Percentiles rank a stretch among this genome's conserved stretches.
Evolutionary conservation across 2,329 filamentous ascomycete genomes (phyloP).

Genomic region (Phialophora expanda): DNA sequence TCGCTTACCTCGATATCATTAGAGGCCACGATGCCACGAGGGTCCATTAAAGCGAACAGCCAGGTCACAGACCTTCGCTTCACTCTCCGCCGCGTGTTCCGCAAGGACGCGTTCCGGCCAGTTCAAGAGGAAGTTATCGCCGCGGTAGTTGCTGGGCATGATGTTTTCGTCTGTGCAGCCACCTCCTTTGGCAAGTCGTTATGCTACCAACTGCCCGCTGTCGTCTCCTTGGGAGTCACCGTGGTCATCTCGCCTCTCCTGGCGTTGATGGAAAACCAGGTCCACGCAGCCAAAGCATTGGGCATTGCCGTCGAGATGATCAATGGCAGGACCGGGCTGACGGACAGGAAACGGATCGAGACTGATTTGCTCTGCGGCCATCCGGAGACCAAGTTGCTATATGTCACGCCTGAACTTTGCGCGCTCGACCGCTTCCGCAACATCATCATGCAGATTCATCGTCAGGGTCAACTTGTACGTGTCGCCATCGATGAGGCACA

Average conservation of each 20-base stretch:
- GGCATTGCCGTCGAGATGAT: slow-evolving; percentile 82
- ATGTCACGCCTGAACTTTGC: slow-evolving; percentile 92
- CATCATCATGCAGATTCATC: slow-evolving; percentile 72
- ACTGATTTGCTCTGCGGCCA: slow-evolving; percentile 86
- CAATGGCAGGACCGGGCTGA: slow-evolving; percentile 76
- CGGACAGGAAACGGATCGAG: slow-evolving; percentile 71
- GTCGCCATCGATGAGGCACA: slow-evolving; percentile 94
- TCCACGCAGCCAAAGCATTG: slow-evolving; percentile 74
- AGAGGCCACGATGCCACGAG: slow-evolving; percentile 17
- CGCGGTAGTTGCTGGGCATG: slow-evolving; percentile 78
- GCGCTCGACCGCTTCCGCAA: slow-evolving; percentile 76
- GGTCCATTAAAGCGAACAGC: slow-evolving; percentile 18
- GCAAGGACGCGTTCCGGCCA: slow-evolving; percentile 77
- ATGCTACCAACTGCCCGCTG: slow-evolving; percentile 89
- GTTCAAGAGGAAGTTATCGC: slow-evolving; percentile 86
- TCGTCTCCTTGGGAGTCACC: slow-evolving; percentile 85
- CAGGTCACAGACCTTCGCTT: slow-evolving; percentile 68
- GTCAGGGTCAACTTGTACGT: slow-evolving; percentile 82
- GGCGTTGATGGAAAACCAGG: slow-evolving; percentile 95
- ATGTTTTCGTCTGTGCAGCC: slow-evolving; percentile 88
- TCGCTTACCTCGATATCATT: not conserved
- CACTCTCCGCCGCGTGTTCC: slow-evolving; percentile 74
- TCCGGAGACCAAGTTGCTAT: slow-evolving; percentile 79
- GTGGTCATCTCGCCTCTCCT: slow-evolving; percentile 88
- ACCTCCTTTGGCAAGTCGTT: slow-evolving; percentile 84